Base-by-base conservation (phyloP, 2,329 filamentous ascomycete genomes). In the Ceratocystis diversiconidia region DNA sequence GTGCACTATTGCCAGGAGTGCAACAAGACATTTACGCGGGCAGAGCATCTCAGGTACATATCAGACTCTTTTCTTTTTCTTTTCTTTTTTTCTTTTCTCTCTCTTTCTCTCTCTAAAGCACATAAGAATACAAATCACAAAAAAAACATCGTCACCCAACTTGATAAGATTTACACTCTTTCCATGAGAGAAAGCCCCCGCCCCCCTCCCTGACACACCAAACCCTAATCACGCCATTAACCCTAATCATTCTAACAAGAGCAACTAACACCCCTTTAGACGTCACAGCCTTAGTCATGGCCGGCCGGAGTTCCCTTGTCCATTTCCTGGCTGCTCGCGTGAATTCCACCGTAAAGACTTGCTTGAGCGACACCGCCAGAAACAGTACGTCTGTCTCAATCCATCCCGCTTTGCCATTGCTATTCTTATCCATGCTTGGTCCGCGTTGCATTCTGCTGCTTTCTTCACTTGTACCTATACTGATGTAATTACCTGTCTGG, bases 271-370 rank as follows among this genome's bases (percentile, higher is more conserved):
- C 25, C 7, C 25, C 10, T 15, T 25, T 66, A 85, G 83, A 70
- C 81, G 83, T 64, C 83, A 86, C 72, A 80, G 85, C 72, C 73
- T 84, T 48, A 84, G 82, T 69, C 83, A 86, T 71, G 76, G 79
- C 65, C 79, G 77, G 63, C 81, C 84, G 30, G 76, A 77, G 55
- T 78, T 79, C 69, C 73, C 74, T 46, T 86, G 84, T 68, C 75
- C 73, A 2, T 76, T 79, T 65, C 76, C 78, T 17, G 79, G 80
- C 48, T 86, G 84, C 71, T 81, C 79, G 48, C 80, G 79, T 68
- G 75, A 77, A 15, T 86, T 86, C 68, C 79, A 84, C 69, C 79
- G 84, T 64, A 77, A 79, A 59, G 84, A 86, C 71, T 73, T 86
- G 10, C 75, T 85, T 19, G 76, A 80, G n/a, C 80, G 84, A 46